These are phyloP conservation scores for Russula sp. DNA, from an alignment of 768 basidiomycete genomes.

Conservation along the genomic window DNA sequence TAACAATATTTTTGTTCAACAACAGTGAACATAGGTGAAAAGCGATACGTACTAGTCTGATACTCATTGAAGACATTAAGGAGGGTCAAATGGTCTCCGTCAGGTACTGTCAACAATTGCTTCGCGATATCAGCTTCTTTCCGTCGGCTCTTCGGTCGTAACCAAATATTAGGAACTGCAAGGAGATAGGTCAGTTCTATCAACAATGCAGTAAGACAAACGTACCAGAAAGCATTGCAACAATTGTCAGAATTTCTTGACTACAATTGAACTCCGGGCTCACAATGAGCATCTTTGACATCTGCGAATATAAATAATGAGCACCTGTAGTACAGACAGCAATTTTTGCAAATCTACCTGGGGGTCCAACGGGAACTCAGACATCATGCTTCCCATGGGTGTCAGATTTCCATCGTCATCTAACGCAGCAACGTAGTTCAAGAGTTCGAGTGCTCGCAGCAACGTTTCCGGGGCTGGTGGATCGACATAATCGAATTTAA, in stretches of 20 bases:
- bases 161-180: slow-evolving; percentile 89
- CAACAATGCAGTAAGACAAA: background rate
- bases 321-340: background rate
- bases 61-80: slow-evolving; percentile 96
- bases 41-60: slow-evolving; percentile 53
- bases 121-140: slow-evolving; percentile 93
- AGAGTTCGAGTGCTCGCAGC: slow-evolving; percentile 91
- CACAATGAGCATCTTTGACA: slow-evolving; percentile 89
- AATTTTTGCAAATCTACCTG: slow-evolving; percentile 42
- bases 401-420: slow-evolving; percentile 94
- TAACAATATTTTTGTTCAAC: background rate
- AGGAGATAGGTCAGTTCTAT: background rate
- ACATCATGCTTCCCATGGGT: slow-evolving; percentile 82
- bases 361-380: slow-evolving; percentile 97
- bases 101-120: slow-evolving; percentile 78
- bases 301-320: slow-evolving; percentile 32
- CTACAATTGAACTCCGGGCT: slow-evolving; percentile 95
- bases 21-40: background rate
- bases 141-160: slow-evolving; percentile 79
- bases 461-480: slow-evolving; percentile 93
- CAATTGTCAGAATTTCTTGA: slow-evolving; percentile 91
- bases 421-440: slow-evolving; percentile 87
- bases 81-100: slow-evolving; percentile 90
- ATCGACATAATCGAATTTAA: slow-evolving; percentile 83
- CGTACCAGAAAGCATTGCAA: slow-evolving; percentile 91